These are phyloP conservation scores for Friedmanniomyces endolithicus DNA, from an alignment of 495 filamentous ascomycete species.

Conservation along the genomic window DNA sequence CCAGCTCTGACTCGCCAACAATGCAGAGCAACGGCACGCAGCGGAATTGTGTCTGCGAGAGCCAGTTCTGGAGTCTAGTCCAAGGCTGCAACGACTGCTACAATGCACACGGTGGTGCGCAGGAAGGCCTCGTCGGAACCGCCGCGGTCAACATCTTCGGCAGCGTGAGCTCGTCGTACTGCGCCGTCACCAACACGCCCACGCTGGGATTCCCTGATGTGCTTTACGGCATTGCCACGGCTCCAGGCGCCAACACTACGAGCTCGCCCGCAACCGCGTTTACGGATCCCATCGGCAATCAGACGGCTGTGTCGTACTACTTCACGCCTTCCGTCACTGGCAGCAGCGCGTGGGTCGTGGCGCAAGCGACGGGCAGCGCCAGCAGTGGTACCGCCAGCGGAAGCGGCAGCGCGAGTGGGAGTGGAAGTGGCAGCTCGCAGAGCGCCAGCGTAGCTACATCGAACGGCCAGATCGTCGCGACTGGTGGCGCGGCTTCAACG, in stretches of 20 bases:
- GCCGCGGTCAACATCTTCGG: background rate
- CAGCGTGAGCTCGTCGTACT: constrained; percentile 3
- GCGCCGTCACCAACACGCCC: constrained; percentile 14
- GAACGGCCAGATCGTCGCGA: constrained; percentile 6
- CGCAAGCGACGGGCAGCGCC: constrained; percentile 3
- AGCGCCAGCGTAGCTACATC: background rate
- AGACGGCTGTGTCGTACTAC: constrained; percentile 12
- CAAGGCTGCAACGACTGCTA: constrained; percentile 6
- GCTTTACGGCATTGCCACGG: constrained; percentile 2
- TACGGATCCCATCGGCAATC: constrained; percentile 12
- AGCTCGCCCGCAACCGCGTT: background rate
- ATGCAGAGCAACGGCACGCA: constrained; percentile 9
- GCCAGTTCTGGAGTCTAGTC: background rate
- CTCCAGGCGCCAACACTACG: background rate
- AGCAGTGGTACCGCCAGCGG: background rate
- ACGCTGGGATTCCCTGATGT: constrained; percentile 1
- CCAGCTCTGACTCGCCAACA: background rate
- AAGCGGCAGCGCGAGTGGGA: background rate
- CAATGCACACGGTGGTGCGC: constrained; percentile 4
- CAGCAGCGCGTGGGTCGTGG: constrained; percentile 1
- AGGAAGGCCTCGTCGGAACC: background rate
- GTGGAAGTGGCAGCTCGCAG: background rate
- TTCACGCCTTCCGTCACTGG: constrained; percentile 11
- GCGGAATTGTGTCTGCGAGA: constrained; percentile 3
- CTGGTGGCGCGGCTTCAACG: background rate